Percentiles rank a stretch among this genome's conserved stretches.
Evolutionary conservation across 257 asterid species (phyloP).

Genomic region (Eucommia ulmoides): DNA sequence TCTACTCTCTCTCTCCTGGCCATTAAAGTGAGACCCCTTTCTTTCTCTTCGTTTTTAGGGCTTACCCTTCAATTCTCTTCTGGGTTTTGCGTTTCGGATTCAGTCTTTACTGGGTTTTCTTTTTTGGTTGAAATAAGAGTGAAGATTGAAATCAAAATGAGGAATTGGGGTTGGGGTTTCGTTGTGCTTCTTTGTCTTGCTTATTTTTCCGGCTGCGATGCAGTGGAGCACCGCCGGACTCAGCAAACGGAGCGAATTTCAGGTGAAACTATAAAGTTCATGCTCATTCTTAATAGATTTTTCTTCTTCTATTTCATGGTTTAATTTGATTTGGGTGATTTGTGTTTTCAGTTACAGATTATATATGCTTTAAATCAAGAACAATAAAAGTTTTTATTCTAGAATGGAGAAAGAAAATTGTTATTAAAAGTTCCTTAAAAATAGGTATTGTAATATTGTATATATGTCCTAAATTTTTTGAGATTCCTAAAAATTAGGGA

Average conservation of each 20-base stretch:
- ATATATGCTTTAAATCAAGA: too few species aligned
- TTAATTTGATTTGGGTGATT: background rate
- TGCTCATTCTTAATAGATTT: too few species aligned
- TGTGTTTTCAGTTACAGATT: background rate
- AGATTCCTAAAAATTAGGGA: background rate
- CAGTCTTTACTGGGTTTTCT: background rate
- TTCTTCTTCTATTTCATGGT: background rate
- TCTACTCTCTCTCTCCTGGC: background rate
- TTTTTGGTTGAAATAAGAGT: background rate
- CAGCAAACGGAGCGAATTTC: background rate
- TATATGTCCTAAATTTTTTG: background rate
- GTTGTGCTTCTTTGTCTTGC: background rate
- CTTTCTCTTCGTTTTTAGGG: background rate
- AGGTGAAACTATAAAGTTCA: background rate
- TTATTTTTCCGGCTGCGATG: background rate
- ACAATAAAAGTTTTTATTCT: background rate
- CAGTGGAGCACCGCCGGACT: background rate
- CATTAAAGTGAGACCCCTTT: background rate
- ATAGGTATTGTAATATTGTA: background rate
- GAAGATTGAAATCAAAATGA: background rate
- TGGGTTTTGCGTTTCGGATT: background rate
- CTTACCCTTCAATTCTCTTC: background rate
- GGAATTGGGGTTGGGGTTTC: background rate
- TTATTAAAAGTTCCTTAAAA: background rate
- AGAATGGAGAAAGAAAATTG: background rate